These are phyloP conservation scores for Candida fluviatilis DNA, from an alignment of 805 yeast species.

Conservation along the genomic window DNA sequence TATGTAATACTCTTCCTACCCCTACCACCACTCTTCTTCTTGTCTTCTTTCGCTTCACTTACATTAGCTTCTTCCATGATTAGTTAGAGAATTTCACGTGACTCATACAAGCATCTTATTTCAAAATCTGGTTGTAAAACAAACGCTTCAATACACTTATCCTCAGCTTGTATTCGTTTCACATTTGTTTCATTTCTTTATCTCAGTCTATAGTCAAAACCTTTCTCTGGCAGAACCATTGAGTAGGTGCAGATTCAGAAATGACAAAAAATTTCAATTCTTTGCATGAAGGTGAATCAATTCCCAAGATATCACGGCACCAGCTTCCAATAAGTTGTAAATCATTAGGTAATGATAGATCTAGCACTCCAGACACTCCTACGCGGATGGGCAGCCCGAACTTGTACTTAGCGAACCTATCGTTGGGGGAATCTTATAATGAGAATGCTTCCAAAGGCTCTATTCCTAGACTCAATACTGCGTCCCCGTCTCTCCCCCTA, in stretches of 20 bases:
- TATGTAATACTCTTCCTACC: too few species aligned
- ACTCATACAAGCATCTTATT: too few species aligned
- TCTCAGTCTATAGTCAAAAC: too few species aligned
- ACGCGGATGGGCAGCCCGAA: conserved; percentile 20
- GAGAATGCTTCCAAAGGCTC: neutral
- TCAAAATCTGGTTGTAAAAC: too few species aligned
- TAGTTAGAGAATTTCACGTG: neutral
- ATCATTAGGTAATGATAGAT: conserved; percentile 9
- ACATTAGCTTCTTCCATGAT: too few species aligned
- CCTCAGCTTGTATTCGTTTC: too few species aligned
- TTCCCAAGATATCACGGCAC: conserved; percentile 19
- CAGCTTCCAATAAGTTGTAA: conserved; percentile 25
- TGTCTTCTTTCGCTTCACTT: too few species aligned
- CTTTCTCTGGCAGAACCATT: too few species aligned
- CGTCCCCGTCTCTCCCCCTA: neutral
- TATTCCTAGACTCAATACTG: neutral
- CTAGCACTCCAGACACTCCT: conserved; percentile 15
- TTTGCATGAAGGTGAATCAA: conserved; percentile 31
- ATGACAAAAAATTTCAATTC: neutral
- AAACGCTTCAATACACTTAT: too few species aligned
- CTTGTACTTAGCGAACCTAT: conserved; percentile 10
- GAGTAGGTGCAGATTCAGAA: too few species aligned
- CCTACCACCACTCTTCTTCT: too few species aligned
- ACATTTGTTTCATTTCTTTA: too few species aligned
- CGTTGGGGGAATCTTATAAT: neutral